A percentile compares a stretch with the other conserved stretches of the same genome.
Conservation (phyloP, 208 protist species). For the Novymonas esmeraldas region DNA sequence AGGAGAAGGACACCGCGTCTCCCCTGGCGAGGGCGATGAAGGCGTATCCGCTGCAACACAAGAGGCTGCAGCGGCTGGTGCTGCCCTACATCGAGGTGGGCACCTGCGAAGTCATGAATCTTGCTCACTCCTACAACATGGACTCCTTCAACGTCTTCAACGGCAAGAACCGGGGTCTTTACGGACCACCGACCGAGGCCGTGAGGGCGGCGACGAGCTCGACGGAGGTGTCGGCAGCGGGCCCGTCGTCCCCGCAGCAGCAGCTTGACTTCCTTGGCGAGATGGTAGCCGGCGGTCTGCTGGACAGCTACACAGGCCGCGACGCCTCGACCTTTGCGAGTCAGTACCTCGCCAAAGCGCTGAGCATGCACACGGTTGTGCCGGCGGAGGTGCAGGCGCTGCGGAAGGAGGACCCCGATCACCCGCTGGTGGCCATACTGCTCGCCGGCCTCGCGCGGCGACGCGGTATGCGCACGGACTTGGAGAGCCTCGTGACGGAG, state of each 20-base stretch:
- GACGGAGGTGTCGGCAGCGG: too few species aligned
- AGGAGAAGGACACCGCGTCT: too few species aligned
- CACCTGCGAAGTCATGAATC: conserved; percentile 85
- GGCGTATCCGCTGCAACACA: conserved; percentile 75
- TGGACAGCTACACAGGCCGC: conserved; percentile 73
- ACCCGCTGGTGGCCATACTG: conserved; percentile 65
- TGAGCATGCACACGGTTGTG: conserved; percentile 69
- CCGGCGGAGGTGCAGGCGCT: conserved; percentile 45
- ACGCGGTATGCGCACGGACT: conserved; percentile 10
- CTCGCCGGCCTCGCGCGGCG: conserved; percentile 35
- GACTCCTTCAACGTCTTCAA: conserved; percentile 78
- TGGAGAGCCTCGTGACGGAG: conserved; percentile 56
- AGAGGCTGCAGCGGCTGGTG: conserved; percentile 65
- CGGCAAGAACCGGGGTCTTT: conserved; percentile 47
- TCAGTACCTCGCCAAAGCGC: conserved; percentile 50
- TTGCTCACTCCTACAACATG: conserved; percentile 46
- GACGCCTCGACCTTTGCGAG: conserved; percentile 52
- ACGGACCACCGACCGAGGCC: background rate
- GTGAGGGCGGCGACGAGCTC: background rate
- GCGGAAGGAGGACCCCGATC: conserved; percentile 50
- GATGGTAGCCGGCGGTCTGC: conserved; percentile 64
- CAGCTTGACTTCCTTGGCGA: conserved; percentile 45
- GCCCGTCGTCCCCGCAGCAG: background rate
- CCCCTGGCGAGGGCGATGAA: conserved; percentile 48
- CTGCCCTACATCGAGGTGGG: conserved; percentile 72